phyloP scores from a whole-genome alignment of 78 protist species.

The Protostelium mycophagum region DNA sequence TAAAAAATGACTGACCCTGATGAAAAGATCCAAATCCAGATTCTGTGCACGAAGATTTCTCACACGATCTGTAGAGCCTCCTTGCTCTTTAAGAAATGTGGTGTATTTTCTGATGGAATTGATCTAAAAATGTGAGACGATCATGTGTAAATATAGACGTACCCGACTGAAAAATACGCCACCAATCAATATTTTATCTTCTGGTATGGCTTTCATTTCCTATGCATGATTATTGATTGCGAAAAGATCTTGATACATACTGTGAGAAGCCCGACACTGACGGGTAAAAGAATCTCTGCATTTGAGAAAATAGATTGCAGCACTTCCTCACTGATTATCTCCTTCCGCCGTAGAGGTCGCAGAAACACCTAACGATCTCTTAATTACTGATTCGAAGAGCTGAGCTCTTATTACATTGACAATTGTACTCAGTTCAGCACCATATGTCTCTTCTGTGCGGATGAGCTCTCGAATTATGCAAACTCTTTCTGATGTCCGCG shows the following conservation, averaged over 20 bases:
- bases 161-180: background rate
- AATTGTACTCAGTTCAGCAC: background rate
- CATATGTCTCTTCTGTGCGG: background rate
- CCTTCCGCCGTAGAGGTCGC: background rate
- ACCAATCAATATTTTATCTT: background rate
- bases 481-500: too few species aligned
- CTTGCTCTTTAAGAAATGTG: background rate
- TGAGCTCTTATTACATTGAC: background rate
- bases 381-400: background rate
- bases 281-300: background rate
- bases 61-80: background rate
- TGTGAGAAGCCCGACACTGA: background rate
- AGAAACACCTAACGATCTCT: background rate
- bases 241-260: background rate
- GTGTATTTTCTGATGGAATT: background rate
- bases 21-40: background rate
- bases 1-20: background rate
- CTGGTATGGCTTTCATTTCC: background rate
- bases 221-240: background rate
- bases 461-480: background rate
- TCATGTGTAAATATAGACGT: background rate
- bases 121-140: background rate
- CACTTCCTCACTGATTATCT: background rate
- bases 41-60: background rate
- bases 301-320: background rate